Percentiles rank a stretch among this genome's conserved stretches.
phyloP scores from a whole-genome alignment of 441 rosid genomes.

The Adansonia grandidieri region DNA sequence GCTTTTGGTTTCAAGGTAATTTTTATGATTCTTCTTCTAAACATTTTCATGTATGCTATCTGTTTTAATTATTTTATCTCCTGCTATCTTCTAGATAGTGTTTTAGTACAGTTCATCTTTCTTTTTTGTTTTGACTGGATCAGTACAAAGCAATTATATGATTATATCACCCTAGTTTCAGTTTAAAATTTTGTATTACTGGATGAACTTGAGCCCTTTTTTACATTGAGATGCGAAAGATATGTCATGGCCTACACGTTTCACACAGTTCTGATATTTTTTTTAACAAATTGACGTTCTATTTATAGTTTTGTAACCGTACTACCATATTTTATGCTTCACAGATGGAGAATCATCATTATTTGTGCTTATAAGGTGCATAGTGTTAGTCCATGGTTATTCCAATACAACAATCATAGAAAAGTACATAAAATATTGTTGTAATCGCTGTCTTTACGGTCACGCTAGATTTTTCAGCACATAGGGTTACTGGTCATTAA shows the following conservation, averaged over 20 bases:
- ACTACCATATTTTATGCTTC: conserved; percentile 20
- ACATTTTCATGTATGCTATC: conserved; percentile 19
- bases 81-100: conserved; percentile 24
- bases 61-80: not conserved
- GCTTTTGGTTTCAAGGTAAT: conserved; percentile 31
- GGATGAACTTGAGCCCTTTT: conserved; percentile 20
- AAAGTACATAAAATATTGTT: conserved; percentile 34
- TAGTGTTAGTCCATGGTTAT: conserved; percentile 6
- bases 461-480: not conserved
- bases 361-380: conserved; percentile 10
- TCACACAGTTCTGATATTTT: not conserved
- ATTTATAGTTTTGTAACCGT: not conserved
- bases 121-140: conserved; percentile 13
- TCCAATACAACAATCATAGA: not conserved
- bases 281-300: conserved; percentile 11
- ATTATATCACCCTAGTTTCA: conserved; percentile 15
- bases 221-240: conserved; percentile 22
- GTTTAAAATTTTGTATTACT: not conserved
- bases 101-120: conserved; percentile 17
- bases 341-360: conserved; percentile 23
- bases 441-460: conserved; percentile 11
- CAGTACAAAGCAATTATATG: conserved; percentile 11
- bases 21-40: conserved; percentile 17
- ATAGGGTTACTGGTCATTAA: not conserved
- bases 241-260: conserved; percentile 14